Percentiles rank a stretch among this genome's conserved stretches.
Evolutionary conservation across 2,329 filamentous ascomycete genomes (phyloP).

Genomic region (Coniella vitis): DNA sequence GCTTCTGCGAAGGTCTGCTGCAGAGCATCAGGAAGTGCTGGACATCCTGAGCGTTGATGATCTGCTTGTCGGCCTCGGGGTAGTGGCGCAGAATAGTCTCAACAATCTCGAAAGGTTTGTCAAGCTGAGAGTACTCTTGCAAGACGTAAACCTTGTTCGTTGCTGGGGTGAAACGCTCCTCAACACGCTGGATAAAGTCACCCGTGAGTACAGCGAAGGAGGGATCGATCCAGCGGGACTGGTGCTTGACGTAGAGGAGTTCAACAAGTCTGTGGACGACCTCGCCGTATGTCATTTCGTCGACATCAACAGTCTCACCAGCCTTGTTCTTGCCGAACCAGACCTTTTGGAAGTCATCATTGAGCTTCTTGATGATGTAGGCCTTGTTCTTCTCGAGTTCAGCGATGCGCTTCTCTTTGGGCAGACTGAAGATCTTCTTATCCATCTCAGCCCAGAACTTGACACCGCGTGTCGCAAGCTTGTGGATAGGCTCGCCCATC

Average conservation of each 20-base stretch:
- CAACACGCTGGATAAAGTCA: conserved; percentile 93
- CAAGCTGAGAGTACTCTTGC: conserved; percentile 83
- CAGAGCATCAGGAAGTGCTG: conserved; percentile 94
- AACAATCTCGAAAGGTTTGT: conserved; percentile 71
- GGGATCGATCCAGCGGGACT: conserved; percentile 84
- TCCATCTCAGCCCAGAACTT: conserved; percentile 99
- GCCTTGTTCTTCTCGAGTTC: conserved; percentile 84
- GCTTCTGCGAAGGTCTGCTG: conserved; percentile 88
- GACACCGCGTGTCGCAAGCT: conserved; percentile 93
- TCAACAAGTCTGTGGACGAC: conserved; percentile 83
- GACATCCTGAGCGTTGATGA: conserved; percentile 97
- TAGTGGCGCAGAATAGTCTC: conserved; percentile 76
- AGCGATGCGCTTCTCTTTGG: conserved; percentile 86
- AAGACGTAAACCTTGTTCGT: conserved; percentile 71
- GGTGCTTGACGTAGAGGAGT: conserved; percentile 85
- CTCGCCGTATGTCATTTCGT: conserved; percentile 93
- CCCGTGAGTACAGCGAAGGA: conserved; percentile 78
- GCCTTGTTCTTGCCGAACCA: conserved; percentile 87
- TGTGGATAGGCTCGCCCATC: conserved; percentile 99
- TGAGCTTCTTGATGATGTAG: conserved; percentile 92
- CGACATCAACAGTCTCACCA: conserved; percentile 76
- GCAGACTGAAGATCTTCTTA: conserved; percentile 91
- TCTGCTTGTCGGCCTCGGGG: conserved; percentile 78
- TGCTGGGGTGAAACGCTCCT: conserved; percentile 83
- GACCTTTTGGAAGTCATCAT: conserved; percentile 93